Conservation (phyloP, 139 green algal species). For the Tetradesmus lagerheimii region DNA sequence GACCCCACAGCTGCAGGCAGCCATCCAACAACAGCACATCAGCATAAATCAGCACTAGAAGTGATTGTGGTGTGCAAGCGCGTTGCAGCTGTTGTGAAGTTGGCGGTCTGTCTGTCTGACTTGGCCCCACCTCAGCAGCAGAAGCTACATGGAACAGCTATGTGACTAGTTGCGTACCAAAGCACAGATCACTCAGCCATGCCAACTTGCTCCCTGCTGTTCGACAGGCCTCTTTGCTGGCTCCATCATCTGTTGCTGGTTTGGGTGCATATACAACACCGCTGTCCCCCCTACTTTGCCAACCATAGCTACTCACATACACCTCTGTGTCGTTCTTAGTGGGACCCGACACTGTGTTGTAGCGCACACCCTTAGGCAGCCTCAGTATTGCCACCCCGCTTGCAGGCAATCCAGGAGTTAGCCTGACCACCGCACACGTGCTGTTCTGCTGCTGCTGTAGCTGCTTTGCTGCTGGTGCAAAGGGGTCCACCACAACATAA, state of each 20-base stretch:
- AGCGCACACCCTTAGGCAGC: constrained; percentile 42
- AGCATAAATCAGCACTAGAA: background rate
- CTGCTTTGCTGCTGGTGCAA: constrained; percentile 23
- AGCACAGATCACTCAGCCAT: too few species aligned
- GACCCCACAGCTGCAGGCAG: constrained; percentile 8
- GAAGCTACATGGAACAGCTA: too few species aligned
- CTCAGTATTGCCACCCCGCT: background rate
- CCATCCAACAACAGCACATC: background rate
- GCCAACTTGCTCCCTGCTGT: too few species aligned
- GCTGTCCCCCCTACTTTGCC: too few species aligned
- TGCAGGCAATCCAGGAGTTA: constrained; percentile 7
- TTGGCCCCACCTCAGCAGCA: too few species aligned
- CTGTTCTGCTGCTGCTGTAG: background rate
- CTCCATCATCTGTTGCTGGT: too few species aligned
- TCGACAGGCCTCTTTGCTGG: too few species aligned
- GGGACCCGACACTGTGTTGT: constrained; percentile 45
- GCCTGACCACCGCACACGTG: constrained; percentile 41
- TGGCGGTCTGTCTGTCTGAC: too few species aligned
- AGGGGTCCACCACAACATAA: constrained; percentile 33
- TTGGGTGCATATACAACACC: too few species aligned
- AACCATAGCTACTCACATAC: background rate
- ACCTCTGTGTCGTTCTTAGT: constrained; percentile 3
- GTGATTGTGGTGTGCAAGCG: background rate
- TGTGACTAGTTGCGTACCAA: too few species aligned
- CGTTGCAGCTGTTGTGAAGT: too few species aligned